Percentiles rank a stretch among this genome's conserved stretches.
These are phyloP conservation scores for Heterobasidion occidentale DNA, from an alignment of 1,284 basidiomycete genomes.

Conservation along the genomic window DNA sequence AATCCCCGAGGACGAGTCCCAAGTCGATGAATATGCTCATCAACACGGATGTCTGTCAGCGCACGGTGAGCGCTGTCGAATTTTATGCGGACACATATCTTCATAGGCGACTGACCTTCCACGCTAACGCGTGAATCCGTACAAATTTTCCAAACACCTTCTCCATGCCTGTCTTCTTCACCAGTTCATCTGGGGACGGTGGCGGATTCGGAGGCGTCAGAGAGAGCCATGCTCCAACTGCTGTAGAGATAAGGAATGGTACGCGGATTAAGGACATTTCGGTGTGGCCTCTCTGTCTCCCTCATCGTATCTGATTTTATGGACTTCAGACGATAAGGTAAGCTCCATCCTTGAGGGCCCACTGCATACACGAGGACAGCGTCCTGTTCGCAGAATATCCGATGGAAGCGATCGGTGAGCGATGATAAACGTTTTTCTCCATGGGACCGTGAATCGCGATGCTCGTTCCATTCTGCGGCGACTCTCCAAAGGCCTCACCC, in stretches of 20 bases:
- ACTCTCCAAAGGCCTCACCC: no score
- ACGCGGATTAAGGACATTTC: constrained; percentile 7
- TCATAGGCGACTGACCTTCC: constrained; percentile 8
- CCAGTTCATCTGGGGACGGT: constrained; percentile 3
- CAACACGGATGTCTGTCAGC: constrained; percentile 8
- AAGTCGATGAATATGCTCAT: constrained; percentile 7
- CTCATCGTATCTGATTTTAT: not conserved
- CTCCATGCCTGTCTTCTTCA: constrained; percentile 8
- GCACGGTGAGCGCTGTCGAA: not conserved
- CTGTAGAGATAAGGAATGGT: constrained; percentile 4
- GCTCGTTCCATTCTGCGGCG: no score
- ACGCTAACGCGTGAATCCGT: constrained; percentile 7
- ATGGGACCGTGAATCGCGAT: no score
- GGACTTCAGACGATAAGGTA: not conserved
- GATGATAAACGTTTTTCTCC: no score
- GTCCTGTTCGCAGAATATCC: not conserved
- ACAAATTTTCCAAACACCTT: constrained; percentile 10
- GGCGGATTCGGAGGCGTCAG: constrained; percentile 14
- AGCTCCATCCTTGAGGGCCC: not conserved
- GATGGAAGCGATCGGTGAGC: not conserved
- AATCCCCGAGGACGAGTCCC: not conserved
- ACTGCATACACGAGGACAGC: not conserved
- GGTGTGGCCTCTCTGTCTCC: not conserved
- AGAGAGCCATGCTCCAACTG: constrained; percentile 6
- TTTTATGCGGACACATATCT: not conserved